Percentiles rank a stretch among this genome's conserved stretches.
phyloP scores from a whole-genome alignment of 2,329 filamentous ascomycete species.

The Microdochium nivale region DNA sequence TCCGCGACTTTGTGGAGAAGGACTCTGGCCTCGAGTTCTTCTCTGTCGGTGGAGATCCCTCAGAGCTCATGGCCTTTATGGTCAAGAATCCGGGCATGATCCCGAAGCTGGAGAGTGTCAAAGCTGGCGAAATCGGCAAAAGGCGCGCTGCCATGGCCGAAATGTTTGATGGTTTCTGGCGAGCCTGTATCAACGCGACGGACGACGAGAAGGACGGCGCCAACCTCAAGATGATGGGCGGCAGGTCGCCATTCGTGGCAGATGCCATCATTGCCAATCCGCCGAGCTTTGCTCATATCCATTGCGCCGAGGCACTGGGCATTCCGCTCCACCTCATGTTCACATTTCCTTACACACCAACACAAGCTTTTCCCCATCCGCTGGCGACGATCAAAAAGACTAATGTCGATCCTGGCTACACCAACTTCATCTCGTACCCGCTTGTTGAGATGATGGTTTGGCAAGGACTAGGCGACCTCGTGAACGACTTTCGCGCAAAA shows the following conservation, averaged over 20 bases:
- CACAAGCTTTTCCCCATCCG: conserved; percentile 67
- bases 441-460: conserved; percentile 82
- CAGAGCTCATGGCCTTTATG: conserved; percentile 83
- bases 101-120: conserved; percentile 63
- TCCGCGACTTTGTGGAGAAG: conserved; percentile 66
- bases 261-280: conserved; percentile 84
- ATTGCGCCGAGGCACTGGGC: conserved; percentile 71
- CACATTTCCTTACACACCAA: conserved; percentile 75
- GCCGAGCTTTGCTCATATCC: conserved; percentile 68
- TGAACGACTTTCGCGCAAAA: conserved; percentile 65
- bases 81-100: conserved; percentile 77
- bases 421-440: conserved; percentile 75
- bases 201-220: conserved; percentile 56
- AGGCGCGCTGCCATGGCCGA: conserved; percentile 64
- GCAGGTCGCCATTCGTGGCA: conserved; percentile 53
- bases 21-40: conserved; percentile 73
- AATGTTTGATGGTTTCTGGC: conserved; percentile 80
- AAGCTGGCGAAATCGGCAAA: conserved; percentile 62
- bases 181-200: conserved; percentile 65
- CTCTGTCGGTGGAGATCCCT: conserved; percentile 68
- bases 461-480: conserved; percentile 76
- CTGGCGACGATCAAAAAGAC: conserved; percentile 65
- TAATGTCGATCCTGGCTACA: conserved; percentile 63
- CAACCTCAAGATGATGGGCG: conserved; percentile 58
- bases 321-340: conserved; percentile 82